Evolutionary conservation across 1,139 yeast species (phyloP).

Genomic region (Yamadazyma conglobata): DNA sequence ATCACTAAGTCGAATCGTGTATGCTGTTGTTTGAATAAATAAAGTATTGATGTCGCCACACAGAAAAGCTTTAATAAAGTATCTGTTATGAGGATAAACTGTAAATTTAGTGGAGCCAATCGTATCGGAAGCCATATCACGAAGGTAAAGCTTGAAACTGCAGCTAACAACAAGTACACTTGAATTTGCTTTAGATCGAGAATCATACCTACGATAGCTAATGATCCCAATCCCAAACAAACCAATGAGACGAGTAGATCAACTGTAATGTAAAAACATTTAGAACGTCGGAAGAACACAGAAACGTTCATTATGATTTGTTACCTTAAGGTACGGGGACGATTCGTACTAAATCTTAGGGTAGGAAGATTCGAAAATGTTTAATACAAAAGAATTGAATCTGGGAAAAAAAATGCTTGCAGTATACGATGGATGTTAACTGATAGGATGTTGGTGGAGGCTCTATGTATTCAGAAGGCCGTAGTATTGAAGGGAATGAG

Average conservation of each 20-base stretch:
- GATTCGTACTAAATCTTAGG: no score
- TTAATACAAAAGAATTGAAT: no score
- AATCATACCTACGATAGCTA: constrained; percentile 4
- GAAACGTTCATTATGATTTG: no score
- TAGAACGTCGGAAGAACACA: constrained; percentile 7
- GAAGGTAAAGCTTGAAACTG: constrained; percentile 10
- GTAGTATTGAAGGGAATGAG: no score
- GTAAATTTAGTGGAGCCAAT: constrained; percentile 7
- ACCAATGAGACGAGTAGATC: constrained; percentile 7
- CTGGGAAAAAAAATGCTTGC: no score
- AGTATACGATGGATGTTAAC: no score
- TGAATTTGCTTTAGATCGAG: neutral
- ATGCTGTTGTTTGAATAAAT: constrained; percentile 4
- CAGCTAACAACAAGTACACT: constrained; percentile 4
- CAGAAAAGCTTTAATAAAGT: constrained; percentile 7
- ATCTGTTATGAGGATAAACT: constrained; percentile 5
- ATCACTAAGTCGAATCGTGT: constrained; percentile 2
- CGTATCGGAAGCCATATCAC: constrained; percentile 12
- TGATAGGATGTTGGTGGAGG: no score
- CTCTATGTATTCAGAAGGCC: no score
- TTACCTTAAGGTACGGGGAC: no score
- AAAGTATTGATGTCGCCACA: constrained; percentile 2
- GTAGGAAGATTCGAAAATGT: no score
- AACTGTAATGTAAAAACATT: constrained; percentile 5
- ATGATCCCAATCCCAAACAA: constrained; percentile 9